phyloP scores from a whole-genome alignment of 2,329 filamentous ascomycete genomes.

The Chrysoporthe puriensis region DNA sequence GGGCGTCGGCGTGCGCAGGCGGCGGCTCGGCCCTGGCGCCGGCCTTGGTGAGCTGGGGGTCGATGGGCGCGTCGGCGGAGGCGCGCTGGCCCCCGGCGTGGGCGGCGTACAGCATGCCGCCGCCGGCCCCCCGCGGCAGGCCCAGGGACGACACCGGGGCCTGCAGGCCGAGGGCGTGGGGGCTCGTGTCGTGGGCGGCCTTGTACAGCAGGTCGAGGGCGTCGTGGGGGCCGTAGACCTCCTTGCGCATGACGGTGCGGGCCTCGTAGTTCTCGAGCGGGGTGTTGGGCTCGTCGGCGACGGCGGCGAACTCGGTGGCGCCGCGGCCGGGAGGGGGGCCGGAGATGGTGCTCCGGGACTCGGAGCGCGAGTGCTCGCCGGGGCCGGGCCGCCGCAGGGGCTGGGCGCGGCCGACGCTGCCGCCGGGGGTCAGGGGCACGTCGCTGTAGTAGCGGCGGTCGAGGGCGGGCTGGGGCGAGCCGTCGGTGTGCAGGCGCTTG shows the following conservation, averaged over 20 bases:
- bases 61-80: constrained; percentile 42
- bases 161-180: constrained; percentile 14
- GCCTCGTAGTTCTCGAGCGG: constrained; percentile 69
- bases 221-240: constrained; percentile 90
- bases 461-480: constrained; percentile 44
- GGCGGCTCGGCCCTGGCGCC: constrained; percentile 50
- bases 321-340: constrained; percentile 34
- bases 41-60: constrained; percentile 50
- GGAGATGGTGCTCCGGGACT: constrained; percentile 39
- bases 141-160: constrained; percentile 5
- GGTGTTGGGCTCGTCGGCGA: constrained; percentile 60
- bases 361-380: constrained; percentile 42
- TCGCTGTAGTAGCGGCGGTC: constrained; percentile 54
- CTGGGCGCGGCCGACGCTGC: constrained; percentile 66
- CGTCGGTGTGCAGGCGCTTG: constrained; percentile 62
- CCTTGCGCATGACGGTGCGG: constrained; percentile 66
- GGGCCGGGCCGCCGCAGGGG: constrained; percentile 64
- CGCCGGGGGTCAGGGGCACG: constrained; percentile 67
- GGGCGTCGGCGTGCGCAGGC: constrained; percentile 65
- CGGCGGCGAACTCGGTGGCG: constrained; percentile 42
- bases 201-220: constrained; percentile 90
- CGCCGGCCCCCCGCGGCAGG: constrained; percentile 6
- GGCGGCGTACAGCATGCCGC: constrained; percentile 26
- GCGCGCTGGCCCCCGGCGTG: constrained; percentile 32
- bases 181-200: constrained; percentile 53